These are phyloP conservation scores for Neostapfia colusana DNA, from an alignment of 176 grass and related monocot genomes.

Conservation along the genomic window DNA sequence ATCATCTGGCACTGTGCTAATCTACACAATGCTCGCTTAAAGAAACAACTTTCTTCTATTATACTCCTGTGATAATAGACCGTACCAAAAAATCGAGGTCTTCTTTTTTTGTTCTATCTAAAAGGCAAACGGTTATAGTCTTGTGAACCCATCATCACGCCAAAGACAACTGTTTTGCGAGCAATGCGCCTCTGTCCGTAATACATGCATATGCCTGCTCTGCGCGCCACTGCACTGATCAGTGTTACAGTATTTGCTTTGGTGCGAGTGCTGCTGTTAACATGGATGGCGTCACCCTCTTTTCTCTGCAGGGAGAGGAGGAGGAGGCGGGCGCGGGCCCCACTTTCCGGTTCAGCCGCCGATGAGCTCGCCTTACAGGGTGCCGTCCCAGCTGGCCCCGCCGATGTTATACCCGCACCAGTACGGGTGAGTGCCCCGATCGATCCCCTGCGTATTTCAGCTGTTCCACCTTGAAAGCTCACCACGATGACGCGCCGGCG, in stretches of 20 bases:
- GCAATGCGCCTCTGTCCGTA: not conserved
- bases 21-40: not conserved
- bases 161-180: slow-evolving; percentile 37
- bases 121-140: not conserved
- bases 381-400: slow-evolving; percentile 52
- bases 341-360: slow-evolving; percentile 40
- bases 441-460: not conserved
- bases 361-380: slow-evolving; percentile 41
- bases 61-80: not conserved
- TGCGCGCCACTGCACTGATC: not conserved
- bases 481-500: not conserved
- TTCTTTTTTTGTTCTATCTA: not conserved
- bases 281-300: slow-evolving; percentile 11
- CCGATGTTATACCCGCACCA: slow-evolving; percentile 45
- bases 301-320: slow-evolving; percentile 44
- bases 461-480: not conserved
- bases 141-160: not conserved
- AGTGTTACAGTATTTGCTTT: slow-evolving; percentile 27
- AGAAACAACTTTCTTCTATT: slow-evolving; percentile 5
- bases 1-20: slow-evolving; percentile 18
- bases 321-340: slow-evolving; percentile 35
- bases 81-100: not conserved
- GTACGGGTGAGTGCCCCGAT: slow-evolving; percentile 50
- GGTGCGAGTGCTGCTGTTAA: slow-evolving; percentile 28
- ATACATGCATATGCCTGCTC: slow-evolving; percentile 24